Evolutionary conservation across 768 basidiomycete genomes (phyloP).

Genomic region (Tricholoma furcatifolium): DNA sequence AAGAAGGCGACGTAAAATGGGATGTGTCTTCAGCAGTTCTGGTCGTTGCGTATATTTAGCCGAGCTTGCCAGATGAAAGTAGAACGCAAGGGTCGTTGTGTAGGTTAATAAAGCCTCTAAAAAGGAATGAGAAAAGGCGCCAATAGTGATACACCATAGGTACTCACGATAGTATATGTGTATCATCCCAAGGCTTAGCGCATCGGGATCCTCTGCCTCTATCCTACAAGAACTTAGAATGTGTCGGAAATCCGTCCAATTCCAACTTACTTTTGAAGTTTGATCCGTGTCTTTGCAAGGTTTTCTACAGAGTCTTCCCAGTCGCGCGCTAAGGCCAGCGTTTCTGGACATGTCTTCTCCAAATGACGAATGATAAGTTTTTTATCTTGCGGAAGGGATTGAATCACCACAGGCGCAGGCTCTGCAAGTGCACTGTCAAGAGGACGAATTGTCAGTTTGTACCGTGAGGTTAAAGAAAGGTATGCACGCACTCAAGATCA

Average conservation of each 20-base stretch:
- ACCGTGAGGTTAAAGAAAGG: background rate
- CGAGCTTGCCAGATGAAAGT: conserved; percentile 79
- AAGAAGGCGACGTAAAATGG: conserved; percentile 74
- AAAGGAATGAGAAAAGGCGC: background rate
- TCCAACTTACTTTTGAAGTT: conserved; percentile 50
- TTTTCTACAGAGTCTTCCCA: conserved; percentile 70
- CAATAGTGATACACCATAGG: background rate
- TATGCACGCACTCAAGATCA: conserved; percentile 32
- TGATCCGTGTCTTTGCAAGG: conserved; percentile 51
- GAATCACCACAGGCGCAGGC: conserved; percentile 30
- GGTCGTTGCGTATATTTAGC: conserved; percentile 62
- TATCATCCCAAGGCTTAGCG: conserved; percentile 65
- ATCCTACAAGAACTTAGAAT: conserved; percentile 36
- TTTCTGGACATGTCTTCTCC: conserved; percentile 75
- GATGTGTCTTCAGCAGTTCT: conserved; percentile 62
- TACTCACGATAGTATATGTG: conserved; percentile 88
- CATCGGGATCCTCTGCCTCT: conserved; percentile 44
- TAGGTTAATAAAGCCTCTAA: conserved; percentile 90
- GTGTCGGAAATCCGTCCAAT: background rate
- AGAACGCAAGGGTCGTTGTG: conserved; percentile 87
- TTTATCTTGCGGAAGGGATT: conserved; percentile 53
- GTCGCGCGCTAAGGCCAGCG: conserved; percentile 77
- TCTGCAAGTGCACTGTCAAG: conserved; percentile 36
- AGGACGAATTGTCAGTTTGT: background rate
- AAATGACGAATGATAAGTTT: conserved; percentile 61